phyloP scores from a whole-genome alignment of 257 asterid genomes.

The Vinca minor region DNA sequence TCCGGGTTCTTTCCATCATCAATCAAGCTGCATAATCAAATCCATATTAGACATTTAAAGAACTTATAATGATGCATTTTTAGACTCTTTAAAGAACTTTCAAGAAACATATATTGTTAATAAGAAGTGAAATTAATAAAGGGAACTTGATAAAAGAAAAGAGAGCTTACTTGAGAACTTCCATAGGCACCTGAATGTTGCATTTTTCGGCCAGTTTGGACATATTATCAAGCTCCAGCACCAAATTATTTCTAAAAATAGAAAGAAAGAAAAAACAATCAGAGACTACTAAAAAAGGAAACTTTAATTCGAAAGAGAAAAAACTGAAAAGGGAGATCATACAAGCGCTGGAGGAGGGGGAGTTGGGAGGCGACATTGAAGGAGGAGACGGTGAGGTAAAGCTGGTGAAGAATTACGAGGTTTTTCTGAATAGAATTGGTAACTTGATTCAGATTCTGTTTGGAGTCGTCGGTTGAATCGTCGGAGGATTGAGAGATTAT shows the following conservation, averaged over 20 bases:
- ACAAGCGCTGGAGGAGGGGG: conserved; percentile 79
- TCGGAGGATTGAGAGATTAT: conserved; percentile 38
- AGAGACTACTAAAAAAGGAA: no score
- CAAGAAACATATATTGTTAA: neutral
- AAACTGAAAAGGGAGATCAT: no score
- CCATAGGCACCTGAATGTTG: conserved; percentile 76
- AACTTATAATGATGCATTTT: neutral
- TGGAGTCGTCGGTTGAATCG: conserved; percentile 59
- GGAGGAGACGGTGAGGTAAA: conserved; percentile 64
- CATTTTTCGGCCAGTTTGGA: conserved; percentile 69
- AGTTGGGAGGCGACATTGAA: conserved; percentile 58
- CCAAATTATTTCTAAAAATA: conserved; percentile 71
- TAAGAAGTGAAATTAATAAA: neutral
- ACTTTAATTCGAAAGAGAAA: neutral
- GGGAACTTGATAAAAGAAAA: no score
- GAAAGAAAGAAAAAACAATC: no score
- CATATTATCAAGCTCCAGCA: conserved; percentile 76
- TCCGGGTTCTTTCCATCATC: conserved; percentile 98
- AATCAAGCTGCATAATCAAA: conserved; percentile 47
- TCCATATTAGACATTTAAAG: neutral
- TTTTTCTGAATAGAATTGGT: conserved; percentile 70
- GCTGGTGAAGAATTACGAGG: conserved; percentile 65
- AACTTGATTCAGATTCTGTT: conserved; percentile 52
- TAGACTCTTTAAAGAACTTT: neutral
- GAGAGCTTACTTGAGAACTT: conserved; percentile 63